Conservation (phyloP, 768 basidiomycete genomes). For the Chalciporus chontae region DNA sequence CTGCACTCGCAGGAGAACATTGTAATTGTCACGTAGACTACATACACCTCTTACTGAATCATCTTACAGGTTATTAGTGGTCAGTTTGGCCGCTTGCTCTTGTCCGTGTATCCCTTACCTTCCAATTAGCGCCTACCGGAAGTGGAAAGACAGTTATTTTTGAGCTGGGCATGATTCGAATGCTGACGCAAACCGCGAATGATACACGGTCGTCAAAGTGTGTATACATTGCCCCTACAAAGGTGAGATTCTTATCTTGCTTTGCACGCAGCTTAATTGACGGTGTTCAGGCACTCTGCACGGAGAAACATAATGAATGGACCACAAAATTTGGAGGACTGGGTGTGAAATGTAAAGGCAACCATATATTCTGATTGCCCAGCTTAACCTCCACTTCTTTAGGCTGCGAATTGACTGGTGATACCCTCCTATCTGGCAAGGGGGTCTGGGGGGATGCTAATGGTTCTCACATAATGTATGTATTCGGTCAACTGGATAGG, state of each 20-base stretch:
- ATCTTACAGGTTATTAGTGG: slow-evolving; percentile 64
- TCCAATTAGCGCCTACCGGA: slow-evolving; percentile 78
- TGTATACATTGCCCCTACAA: slow-evolving; percentile 92
- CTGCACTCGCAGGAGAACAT: slow-evolving; percentile 59
- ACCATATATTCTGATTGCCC: background rate
- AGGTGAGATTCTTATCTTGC: slow-evolving; percentile 42
- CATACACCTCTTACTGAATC: slow-evolving; percentile 9
- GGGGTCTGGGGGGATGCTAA: slow-evolving; percentile 73
- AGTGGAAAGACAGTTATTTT: slow-evolving; percentile 96
- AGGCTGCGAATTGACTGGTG: slow-evolving; percentile 93
- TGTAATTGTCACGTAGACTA: slow-evolving; percentile 34
- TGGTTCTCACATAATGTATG: slow-evolving; percentile 75
- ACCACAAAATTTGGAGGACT: slow-evolving; percentile 68
- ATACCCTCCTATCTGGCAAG: slow-evolving; percentile 67
- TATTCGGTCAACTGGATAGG: slow-evolving; percentile 2
- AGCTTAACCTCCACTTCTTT: background rate
- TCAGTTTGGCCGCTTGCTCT: slow-evolving; percentile 26
- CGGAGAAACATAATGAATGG: slow-evolving; percentile 86
- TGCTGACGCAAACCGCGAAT: slow-evolving; percentile 47
- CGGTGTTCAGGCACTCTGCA: slow-evolving; percentile 69
- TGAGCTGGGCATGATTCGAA: slow-evolving; percentile 82
- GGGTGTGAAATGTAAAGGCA: slow-evolving; percentile 65
- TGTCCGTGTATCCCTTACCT: slow-evolving; percentile 3
- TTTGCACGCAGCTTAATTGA: background rate
- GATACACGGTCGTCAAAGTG: slow-evolving; percentile 49